A percentile compares a stretch with the other conserved stretches of the same genome.
phyloP scores from a whole-genome alignment of 768 basidiomycete genomes.

The Lentinula aciculospora region DNA sequence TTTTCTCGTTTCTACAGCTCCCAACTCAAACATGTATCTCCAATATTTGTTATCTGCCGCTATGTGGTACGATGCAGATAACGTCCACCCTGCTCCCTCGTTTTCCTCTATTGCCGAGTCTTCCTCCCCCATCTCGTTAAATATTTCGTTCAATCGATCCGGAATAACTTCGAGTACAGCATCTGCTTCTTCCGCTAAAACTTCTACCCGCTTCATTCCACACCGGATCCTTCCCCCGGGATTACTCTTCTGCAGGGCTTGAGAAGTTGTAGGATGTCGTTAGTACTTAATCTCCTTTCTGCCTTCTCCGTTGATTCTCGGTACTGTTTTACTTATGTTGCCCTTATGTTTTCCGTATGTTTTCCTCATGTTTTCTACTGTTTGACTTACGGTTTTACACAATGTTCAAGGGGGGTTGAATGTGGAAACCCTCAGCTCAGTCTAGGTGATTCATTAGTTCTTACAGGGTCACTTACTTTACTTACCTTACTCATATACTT shows the following conservation, averaged over 20 bases:
- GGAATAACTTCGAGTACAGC: neutral
- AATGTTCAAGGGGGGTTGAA: too few relatives aligned
- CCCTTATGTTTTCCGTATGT: too few relatives aligned
- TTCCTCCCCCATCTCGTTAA: neutral
- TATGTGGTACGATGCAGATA: neutral
- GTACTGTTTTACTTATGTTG: too few relatives aligned
- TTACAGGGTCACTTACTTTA: too few relatives aligned
- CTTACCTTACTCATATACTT: too few relatives aligned
- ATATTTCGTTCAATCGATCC: too few relatives aligned
- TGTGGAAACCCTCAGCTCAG: too few relatives aligned
- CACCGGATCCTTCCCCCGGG: slow-evolving; percentile 31
- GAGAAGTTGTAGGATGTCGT: slow-evolving; percentile 38
- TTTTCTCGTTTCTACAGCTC: too few relatives aligned
- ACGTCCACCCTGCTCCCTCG: neutral
- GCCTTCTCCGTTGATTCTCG: too few relatives aligned
- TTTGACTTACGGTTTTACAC: too few relatives aligned
- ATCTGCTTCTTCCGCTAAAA: neutral
- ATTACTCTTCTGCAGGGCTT: slow-evolving; percentile 33
- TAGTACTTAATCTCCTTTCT: neutral
- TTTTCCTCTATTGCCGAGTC: neutral
- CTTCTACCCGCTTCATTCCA: slow-evolving; percentile 21
- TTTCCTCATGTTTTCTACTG: too few relatives aligned
- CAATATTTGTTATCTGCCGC: neutral
- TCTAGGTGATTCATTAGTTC: too few relatives aligned
- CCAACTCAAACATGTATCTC: neutral